These are phyloP conservation scores for Nepenthes alata DNA, from an alignment of 179 eudicot genomes.

Conservation along the genomic window DNA sequence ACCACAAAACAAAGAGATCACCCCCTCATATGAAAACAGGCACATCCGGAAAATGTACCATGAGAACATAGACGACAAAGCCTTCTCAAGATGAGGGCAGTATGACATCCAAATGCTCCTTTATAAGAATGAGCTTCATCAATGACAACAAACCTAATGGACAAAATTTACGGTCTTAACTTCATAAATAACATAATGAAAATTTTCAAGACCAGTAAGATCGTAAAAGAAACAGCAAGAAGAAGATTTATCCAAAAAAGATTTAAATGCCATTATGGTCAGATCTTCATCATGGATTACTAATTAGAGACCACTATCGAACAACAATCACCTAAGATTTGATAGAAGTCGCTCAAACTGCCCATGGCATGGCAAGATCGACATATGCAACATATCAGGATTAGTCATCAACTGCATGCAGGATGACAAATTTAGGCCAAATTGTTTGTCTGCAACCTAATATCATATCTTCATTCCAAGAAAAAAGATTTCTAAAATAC, in stretches of 20 bases:
- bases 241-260: neutral
- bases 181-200: conserved; percentile 5
- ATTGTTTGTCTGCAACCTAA: conserved; percentile 1
- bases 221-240: neutral
- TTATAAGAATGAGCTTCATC: conserved; percentile 95
- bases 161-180: conserved; percentile 1
- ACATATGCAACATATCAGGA: conserved; percentile 93
- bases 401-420: conserved; percentile 86
- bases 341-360: conserved; percentile 65
- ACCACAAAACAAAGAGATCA: neutral
- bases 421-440: conserved; percentile 18
- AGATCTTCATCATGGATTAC: neutral
- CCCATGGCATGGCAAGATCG: conserved; percentile 83
- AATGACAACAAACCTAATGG: conserved; percentile 60
- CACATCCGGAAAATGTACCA: conserved; percentile 30
- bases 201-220: neutral
- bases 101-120: conserved; percentile 95
- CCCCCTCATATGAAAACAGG: neutral
- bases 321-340: conserved; percentile 60
- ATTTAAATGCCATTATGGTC: neutral
- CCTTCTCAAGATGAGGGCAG: conserved; percentile 87
- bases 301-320: conserved; percentile 2
- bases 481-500: conserved; percentile 25
- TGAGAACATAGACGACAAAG: conserved; percentile 81
- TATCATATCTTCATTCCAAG: neutral